phyloP scores from a whole-genome alignment of 2,329 filamentous ascomycete species.

The Aaosphaeria pasadenensis region DNA sequence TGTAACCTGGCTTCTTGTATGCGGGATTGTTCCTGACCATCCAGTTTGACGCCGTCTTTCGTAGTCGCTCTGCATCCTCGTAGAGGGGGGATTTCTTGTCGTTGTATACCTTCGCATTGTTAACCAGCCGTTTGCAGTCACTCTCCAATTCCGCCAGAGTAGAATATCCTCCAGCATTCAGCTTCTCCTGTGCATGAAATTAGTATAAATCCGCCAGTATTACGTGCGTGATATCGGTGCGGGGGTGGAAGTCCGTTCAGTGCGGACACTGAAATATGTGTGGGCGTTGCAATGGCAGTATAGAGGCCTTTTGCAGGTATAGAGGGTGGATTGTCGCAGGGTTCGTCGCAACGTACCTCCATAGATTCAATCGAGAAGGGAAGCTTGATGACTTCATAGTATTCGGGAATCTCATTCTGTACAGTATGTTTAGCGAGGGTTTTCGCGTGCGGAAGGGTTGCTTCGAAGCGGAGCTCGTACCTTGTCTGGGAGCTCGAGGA shows the following conservation, averaged over 20 bases:
- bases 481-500: slow-evolving; percentile 66
- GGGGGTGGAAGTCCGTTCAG: too few relatives aligned
- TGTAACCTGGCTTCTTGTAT: slow-evolving; percentile 67
- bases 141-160: slow-evolving; percentile 74
- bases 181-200: slow-evolving; percentile 50
- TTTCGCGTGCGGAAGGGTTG: slow-evolving; percentile 4
- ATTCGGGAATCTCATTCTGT: slow-evolving; percentile 63
- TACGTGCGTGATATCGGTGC: too few relatives aligned
- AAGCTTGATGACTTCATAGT: slow-evolving; percentile 73
- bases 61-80: slow-evolving; percentile 80
- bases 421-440: slow-evolving; percentile 13
- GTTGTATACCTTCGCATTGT: slow-evolving; percentile 84
- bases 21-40: slow-evolving; percentile 87
- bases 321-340: too few relatives aligned
- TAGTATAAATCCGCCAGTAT: too few relatives aligned
- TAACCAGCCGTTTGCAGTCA: slow-evolving; percentile 83
- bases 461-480: slow-evolving; percentile 29
- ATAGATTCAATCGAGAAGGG: slow-evolving; percentile 77
- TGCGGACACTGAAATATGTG: too few relatives aligned
- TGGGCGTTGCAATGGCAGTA: too few relatives aligned
- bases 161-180: slow-evolving; percentile 65
- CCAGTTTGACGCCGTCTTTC: slow-evolving; percentile 81
- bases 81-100: slow-evolving; percentile 68
- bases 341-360: slow-evolving; percentile 49
- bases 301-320: too few relatives aligned